Percentiles rank a stretch among this genome's conserved stretches.
These are phyloP conservation scores for Teratosphaeria pseudoeucalypti DNA, from an alignment of 2,329 filamentous ascomycete genomes.

Conservation along the genomic window DNA sequence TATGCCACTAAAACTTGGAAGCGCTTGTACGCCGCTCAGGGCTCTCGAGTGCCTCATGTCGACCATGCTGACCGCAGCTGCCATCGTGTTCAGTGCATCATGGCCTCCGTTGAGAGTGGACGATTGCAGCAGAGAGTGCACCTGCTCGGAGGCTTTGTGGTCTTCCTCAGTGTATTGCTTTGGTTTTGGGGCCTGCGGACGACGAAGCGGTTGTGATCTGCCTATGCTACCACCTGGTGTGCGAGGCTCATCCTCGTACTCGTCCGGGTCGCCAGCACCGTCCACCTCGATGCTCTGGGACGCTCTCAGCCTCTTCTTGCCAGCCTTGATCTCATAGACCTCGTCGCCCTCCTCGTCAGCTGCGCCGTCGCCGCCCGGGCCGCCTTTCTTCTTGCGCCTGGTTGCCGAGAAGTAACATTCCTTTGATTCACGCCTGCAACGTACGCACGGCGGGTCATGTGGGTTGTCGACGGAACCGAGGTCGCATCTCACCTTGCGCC, in stretches of 20 bases:
- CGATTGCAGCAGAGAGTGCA: constrained; percentile 49
- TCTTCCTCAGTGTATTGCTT: constrained; percentile 39
- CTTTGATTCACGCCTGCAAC: constrained; percentile 89
- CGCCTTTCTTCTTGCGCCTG: constrained; percentile 66
- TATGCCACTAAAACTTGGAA: constrained; percentile 16
- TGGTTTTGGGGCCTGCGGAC: constrained; percentile 38
- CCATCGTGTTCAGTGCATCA: constrained; percentile 82
- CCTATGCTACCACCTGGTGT: constrained; percentile 58
- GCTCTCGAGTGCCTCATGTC: constrained; percentile 28
- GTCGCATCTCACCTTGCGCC: constrained; percentile 49
- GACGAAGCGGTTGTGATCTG: constrained; percentile 53
- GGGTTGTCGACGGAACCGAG: constrained; percentile 77
- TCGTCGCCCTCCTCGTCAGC: constrained; percentile 35
- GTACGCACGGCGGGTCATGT: constrained; percentile 82
- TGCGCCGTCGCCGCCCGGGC: constrained; percentile 30
- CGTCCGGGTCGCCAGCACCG: constrained; percentile 19
- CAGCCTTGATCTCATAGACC: constrained; percentile 63
- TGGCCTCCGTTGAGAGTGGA: constrained; percentile 78
- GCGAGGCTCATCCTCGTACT: constrained; percentile 49
- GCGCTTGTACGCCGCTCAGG: constrained; percentile 1
- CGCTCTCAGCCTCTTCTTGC: constrained; percentile 52
- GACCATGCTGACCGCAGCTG: constrained; percentile 60
- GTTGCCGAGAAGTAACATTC: constrained; percentile 96
- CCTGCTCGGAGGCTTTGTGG: constrained; percentile 48
- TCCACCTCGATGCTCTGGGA: constrained; percentile 23